Percentiles rank a stretch among this genome's conserved stretches.
Conservation (phyloP, 441 rosid genomes). For the Daphne laureola region DNA sequence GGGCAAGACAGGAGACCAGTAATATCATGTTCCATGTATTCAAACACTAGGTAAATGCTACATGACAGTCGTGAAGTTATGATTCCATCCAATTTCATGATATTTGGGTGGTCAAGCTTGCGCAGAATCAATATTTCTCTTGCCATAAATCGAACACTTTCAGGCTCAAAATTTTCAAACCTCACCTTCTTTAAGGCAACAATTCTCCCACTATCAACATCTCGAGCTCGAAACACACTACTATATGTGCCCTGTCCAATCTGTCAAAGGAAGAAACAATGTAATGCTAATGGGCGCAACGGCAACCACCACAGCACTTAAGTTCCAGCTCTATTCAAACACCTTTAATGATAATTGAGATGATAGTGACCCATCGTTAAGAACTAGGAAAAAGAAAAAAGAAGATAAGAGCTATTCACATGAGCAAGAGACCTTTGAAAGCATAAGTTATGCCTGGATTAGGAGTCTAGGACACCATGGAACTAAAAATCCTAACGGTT, state of each 20-base stretch:
- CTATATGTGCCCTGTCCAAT: conserved; percentile 96
- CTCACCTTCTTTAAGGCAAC: conserved; percentile 91
- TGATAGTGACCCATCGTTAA: too few relatives aligned
- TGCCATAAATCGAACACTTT: conserved; percentile 95
- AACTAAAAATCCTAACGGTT: too few relatives aligned
- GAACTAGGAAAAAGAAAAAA: not conserved
- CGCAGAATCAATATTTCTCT: conserved; percentile 84
- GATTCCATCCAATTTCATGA: conserved; percentile 78
- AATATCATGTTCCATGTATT: conserved; percentile 95
- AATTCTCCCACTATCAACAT: conserved; percentile 62
- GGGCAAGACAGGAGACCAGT: conserved; percentile 85
- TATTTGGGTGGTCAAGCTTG: conserved; percentile 76
- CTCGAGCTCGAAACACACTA: conserved; percentile 79
- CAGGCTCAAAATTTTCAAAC: conserved; percentile 89
- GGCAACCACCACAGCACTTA: too few relatives aligned
- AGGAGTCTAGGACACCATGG: too few relatives aligned
- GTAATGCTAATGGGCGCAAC: too few relatives aligned
- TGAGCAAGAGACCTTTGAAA: too few relatives aligned
- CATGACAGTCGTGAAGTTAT: conserved; percentile 70
- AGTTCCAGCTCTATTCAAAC: too few relatives aligned
- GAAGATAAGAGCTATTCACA: too few relatives aligned
- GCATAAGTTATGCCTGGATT: too few relatives aligned
- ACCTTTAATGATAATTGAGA: too few relatives aligned
- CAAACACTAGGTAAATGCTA: conserved; percentile 78
- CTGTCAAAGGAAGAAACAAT: conserved; percentile 24